phyloP scores from a whole-genome alignment of 2,329 filamentous ascomycete genomes.

The Cercospora brassicicola region DNA sequence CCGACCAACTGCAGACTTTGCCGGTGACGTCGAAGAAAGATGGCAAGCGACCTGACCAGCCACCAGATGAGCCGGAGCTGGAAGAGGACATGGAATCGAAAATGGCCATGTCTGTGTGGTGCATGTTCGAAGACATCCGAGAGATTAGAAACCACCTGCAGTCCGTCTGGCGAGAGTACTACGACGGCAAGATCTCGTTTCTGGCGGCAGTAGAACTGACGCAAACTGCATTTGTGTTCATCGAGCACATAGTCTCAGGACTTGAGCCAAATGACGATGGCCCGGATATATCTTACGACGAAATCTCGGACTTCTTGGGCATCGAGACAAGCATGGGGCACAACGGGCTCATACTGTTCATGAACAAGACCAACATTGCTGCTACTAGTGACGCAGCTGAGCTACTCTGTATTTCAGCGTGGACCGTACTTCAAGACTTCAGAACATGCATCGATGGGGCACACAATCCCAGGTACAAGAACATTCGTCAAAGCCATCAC shows the following conservation, averaged over 20 bases:
- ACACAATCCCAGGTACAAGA: not conserved
- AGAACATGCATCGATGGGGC: not conserved
- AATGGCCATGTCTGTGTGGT: not conserved
- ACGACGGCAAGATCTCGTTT: not conserved
- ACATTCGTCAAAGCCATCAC: not conserved
- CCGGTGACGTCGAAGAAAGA: not conserved
- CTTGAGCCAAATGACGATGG: not conserved
- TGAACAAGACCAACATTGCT: not conserved
- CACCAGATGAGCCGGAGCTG: not conserved
- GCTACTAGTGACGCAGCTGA: not conserved
- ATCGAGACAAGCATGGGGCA: not conserved
- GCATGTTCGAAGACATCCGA: conserved; percentile 4
- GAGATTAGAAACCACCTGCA: not conserved
- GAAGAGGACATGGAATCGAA: not conserved
- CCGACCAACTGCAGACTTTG: not conserved
- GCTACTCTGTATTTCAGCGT: not conserved
- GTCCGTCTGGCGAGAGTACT: not conserved
- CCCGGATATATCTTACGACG: not conserved
- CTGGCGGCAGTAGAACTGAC: not conserved
- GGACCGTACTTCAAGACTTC: not conserved
- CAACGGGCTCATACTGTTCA: not conserved
- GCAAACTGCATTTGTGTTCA: not conserved
- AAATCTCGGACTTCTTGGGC: not conserved
- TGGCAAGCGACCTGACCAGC: not conserved
- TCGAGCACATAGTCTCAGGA: not conserved